Conservation (phyloP, 495 filamentous ascomycete species). For the Penicillium goetzii region DNA sequence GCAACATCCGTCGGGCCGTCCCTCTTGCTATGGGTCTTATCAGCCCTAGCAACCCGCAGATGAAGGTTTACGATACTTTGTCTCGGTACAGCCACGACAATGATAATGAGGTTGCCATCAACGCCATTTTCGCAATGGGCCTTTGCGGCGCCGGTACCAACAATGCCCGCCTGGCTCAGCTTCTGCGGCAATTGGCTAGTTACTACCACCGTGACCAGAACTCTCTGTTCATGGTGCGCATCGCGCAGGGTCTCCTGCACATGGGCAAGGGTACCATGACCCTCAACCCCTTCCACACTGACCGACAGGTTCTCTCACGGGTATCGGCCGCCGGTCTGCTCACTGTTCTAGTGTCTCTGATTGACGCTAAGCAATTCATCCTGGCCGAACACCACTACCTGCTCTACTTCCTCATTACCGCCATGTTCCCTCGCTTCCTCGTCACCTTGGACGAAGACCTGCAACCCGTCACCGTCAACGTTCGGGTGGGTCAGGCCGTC, state of each 20-base stretch:
- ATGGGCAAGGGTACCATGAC: constrained; percentile 99
- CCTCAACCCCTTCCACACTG: constrained; percentile 96
- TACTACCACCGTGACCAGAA: constrained; percentile 98
- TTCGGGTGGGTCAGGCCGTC: constrained; percentile 95
- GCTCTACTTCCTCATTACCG: constrained; percentile 96
- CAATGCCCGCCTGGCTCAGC: constrained; percentile 93
- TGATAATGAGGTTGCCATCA: constrained; percentile 97
- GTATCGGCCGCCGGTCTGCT: constrained; percentile 90
- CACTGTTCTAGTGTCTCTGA: constrained; percentile 85
- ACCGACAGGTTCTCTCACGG: constrained; percentile 90
- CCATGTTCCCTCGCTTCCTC: constrained; percentile 95
- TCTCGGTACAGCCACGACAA: constrained; percentile 99
- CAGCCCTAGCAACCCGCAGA: constrained; percentile 96
- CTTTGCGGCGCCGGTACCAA: constrained; percentile 96
- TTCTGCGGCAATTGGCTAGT: constrained; percentile 90
- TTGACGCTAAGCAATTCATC: constrained; percentile 94
- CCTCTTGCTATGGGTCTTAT: constrained; percentile 97
- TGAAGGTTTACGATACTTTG: constrained; percentile 99
- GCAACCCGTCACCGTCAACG: constrained; percentile 92
- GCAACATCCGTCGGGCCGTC: constrained; percentile 94
- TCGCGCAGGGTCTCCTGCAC: constrained; percentile 95
- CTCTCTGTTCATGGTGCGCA: constrained; percentile 97
- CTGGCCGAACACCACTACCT: constrained; percentile 89
- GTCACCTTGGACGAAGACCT: constrained; percentile 94
- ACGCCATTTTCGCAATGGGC: constrained; percentile 99